Evolutionary conservation across 305 asterid genomes (phyloP).

Genomic region (Fraxinus nigra): DNA sequence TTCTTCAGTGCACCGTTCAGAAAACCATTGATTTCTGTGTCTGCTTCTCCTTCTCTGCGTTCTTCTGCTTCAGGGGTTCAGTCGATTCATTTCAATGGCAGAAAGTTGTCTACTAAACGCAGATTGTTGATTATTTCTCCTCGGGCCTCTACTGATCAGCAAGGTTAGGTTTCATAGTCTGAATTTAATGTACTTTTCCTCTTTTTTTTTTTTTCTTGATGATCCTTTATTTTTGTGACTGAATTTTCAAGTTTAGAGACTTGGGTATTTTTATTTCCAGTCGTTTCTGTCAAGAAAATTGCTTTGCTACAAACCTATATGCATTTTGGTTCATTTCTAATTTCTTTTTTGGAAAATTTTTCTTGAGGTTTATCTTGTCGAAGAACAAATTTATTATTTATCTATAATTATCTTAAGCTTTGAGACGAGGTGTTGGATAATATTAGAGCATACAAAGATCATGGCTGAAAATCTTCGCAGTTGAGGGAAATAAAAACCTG

Average conservation of each 20-base stretch:
- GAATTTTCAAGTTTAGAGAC: not conserved
- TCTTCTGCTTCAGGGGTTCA: conserved; percentile 51
- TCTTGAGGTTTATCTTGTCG: not conserved
- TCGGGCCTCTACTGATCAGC: conserved; percentile 76
- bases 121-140: conserved; percentile 50
- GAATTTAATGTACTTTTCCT: not conserved
- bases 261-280: not conserved
- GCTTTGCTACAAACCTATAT: not conserved
- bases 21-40: conserved; percentile 41
- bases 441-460: not conserved
- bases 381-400: not conserved
- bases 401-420: not conserved
- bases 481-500: not conserved
- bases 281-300: not conserved
- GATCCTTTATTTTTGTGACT: not conserved
- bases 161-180: conserved; percentile 47
- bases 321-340: not conserved
- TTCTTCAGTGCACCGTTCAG: conserved; percentile 42
- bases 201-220: not conserved
- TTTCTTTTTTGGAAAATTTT: not conserved
- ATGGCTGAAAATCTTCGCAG: not conserved
- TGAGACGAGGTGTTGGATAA: not conserved
- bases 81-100: conserved; percentile 37
- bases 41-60: conserved; percentile 37
- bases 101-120: conserved; percentile 36